These are phyloP conservation scores for Raffaelea deltoideospora DNA, from an alignment of 2,329 filamentous ascomycete species.

Conservation along the genomic window DNA sequence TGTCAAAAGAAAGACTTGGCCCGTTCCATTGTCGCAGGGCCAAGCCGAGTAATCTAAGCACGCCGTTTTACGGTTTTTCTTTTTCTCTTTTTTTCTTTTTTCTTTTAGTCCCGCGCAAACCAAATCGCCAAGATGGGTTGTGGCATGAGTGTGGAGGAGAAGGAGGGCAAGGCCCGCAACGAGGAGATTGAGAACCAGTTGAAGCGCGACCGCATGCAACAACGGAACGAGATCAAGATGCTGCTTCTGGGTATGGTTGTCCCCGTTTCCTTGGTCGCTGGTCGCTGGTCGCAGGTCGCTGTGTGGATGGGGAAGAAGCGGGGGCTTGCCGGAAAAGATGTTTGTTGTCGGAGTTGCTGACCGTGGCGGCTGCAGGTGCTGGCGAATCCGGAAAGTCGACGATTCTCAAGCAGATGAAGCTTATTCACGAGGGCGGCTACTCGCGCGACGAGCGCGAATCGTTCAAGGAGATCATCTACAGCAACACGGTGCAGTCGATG, in stretches of 20 bases:
- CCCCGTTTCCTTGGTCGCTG: background rate
- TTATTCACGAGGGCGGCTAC: constrained; percentile 98
- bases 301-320: no score
- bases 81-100: background rate
- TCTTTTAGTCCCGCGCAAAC: constrained; percentile 1
- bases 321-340: no score
- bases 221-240: constrained; percentile 99
- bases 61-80: background rate
- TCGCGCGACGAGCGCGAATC: constrained; percentile 70
- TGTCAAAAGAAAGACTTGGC: no score
- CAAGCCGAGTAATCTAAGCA: no score
- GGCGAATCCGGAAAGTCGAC: constrained; percentile 96
- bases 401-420: constrained; percentile 95
- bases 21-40: no score
- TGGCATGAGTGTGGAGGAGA: constrained; percentile 99
- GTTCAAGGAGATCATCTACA: constrained; percentile 58
- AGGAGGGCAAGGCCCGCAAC: constrained; percentile 99
- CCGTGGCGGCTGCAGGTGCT: constrained; percentile 51
- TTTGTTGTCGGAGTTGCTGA: no score
- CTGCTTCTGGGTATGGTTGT: constrained; percentile 71
- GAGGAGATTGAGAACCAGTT: constrained; percentile 99
- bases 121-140: constrained; percentile 76
- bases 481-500: constrained; percentile 56
- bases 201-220: constrained; percentile 96
- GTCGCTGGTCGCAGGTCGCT: no score